Percentiles rank a stretch among this genome's conserved stretches.
These are phyloP conservation scores for Syncephalastrum sp. DNA, from an alignment of 371 early-diverging fungal genomes.

Conservation along the genomic window DNA sequence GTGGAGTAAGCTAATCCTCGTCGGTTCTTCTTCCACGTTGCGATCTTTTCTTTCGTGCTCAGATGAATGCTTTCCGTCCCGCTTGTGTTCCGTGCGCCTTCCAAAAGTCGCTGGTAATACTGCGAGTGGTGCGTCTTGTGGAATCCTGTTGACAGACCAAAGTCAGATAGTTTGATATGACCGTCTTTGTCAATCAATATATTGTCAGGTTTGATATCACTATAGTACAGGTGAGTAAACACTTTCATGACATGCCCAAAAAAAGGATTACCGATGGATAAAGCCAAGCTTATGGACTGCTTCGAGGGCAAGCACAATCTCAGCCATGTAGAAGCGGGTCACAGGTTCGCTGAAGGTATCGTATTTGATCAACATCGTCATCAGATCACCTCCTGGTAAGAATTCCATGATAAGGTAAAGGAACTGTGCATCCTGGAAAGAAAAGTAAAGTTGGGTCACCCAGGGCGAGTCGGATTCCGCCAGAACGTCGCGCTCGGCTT, in stretches of 20 bases:
- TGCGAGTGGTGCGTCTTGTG: conserved; percentile 97
- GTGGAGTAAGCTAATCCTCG: conserved; percentile 89
- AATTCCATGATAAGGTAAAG: conserved; percentile 99
- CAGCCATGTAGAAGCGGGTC: conserved; percentile 98
- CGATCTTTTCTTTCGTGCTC: conserved; percentile 74
- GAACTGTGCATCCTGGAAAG: conserved; percentile 92
- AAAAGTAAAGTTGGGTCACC: conserved; percentile 97
- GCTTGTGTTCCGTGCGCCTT: conserved; percentile 53
- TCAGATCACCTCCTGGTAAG: conserved; percentile 96
- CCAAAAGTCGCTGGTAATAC: conserved; percentile 81
- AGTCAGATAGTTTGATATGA: conserved; percentile 92
- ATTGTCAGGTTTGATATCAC: conserved; percentile 90
- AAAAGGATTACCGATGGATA: conserved; percentile 82
- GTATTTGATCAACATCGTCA: conserved; percentile 97
- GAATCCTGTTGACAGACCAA: conserved; percentile 98
- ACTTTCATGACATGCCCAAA: conserved; percentile 30
- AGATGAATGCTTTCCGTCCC: conserved; percentile 79
- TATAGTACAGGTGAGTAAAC: conserved; percentile 22
- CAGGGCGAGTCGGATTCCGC: conserved; percentile 97
- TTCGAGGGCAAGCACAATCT: conserved; percentile 94
- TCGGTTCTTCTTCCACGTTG: conserved; percentile 97
- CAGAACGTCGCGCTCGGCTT: conserved; percentile 95
- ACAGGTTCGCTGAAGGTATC: conserved; percentile 96
- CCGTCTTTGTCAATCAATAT: conserved; percentile 83
- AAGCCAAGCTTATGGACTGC: conserved; percentile 96